Conservation (phyloP, 2,329 filamentous ascomycete genomes). For the Fusarium compactum region DNA sequence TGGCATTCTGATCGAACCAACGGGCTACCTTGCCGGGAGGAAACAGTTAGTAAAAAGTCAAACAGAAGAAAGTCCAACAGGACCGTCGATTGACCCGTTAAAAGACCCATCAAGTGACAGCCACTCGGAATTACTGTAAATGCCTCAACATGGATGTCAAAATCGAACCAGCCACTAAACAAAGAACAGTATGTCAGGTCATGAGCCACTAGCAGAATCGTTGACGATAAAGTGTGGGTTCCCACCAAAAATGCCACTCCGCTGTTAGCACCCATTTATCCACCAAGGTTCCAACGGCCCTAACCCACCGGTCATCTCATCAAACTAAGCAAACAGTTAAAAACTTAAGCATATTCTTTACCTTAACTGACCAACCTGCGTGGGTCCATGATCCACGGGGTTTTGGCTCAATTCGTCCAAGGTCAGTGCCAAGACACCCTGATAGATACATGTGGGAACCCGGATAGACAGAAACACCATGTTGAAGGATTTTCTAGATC, state of each 20-base stretch:
- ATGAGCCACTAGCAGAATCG: not conserved
- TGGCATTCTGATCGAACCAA: not conserved
- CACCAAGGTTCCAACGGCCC: constrained; percentile 19
- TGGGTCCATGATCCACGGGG: not conserved
- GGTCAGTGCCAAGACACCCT: constrained; percentile 36
- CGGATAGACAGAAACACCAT: constrained; percentile 34
- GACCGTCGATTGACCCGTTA: too few relatives aligned
- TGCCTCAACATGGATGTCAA: constrained; percentile 19
- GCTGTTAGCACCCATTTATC: not conserved
- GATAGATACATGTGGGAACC: constrained; percentile 45
- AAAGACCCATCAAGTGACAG: not conserved
- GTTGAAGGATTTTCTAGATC: not conserved
- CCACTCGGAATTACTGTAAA: not conserved
- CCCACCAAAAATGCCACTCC: not conserved
- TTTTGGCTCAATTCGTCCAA: not conserved
- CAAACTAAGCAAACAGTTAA: not conserved
- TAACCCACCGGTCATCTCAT: constrained; percentile 3
- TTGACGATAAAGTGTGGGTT: accelerated
- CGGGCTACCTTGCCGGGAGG: accelerated
- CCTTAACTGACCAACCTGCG: constrained; percentile 24
- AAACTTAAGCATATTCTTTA: constrained; percentile 46
- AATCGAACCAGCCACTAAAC: not conserved
- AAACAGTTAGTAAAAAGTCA: not conserved
- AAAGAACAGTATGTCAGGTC: accelerated
- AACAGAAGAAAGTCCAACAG: not conserved